A percentile compares a stretch with the other conserved stretches of the same genome.
phyloP scores from a whole-genome alignment of 2,329 filamentous ascomycete species.

The Ophiosphaerella korrae region DNA sequence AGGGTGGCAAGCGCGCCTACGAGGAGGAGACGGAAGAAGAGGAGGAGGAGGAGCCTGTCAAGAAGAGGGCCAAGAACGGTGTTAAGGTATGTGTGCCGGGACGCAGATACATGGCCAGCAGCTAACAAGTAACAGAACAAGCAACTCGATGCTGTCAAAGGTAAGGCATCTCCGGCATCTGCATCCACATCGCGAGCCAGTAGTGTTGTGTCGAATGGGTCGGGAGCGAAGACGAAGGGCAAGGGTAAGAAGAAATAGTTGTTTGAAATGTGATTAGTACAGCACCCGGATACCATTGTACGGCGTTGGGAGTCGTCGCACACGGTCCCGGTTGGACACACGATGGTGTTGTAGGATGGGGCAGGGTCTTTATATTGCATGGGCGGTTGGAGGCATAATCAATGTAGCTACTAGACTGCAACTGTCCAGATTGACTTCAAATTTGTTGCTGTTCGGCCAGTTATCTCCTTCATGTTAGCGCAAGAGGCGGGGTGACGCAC shows the following conservation, averaged over 20 bases:
- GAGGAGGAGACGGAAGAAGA: constrained; percentile 85
- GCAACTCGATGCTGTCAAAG: constrained; percentile 86
- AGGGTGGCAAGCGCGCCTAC: constrained; percentile 73
- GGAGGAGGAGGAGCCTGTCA: constrained; percentile 76
- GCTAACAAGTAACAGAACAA: constrained; percentile 72
- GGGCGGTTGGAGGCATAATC: too few relatives aligned
- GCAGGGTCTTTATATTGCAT: too few relatives aligned
- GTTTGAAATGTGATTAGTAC: background rate
- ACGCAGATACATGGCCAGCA: background rate
- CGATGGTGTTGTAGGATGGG: too few relatives aligned
- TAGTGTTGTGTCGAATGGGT: constrained; percentile 80
- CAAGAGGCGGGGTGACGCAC: constrained; percentile 13
- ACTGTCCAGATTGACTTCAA: background rate
- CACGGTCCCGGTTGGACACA: too few relatives aligned
- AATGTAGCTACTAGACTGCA: too few relatives aligned
- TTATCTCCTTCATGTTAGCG: background rate
- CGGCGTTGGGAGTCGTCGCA: constrained; percentile 17
- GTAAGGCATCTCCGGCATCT: constrained; percentile 73
- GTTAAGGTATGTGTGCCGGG: constrained; percentile 70
- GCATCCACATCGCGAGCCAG: constrained; percentile 81
- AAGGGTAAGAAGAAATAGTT: constrained; percentile 57
- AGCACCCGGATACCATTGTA: constrained; percentile 2
- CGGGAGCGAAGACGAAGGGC: constrained; percentile 56
- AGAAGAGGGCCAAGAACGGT: constrained; percentile 91
- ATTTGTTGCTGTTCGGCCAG: background rate